A percentile compares a stretch with the other conserved stretches of the same genome.
Evolutionary conservation across 345 rosid genomes (phyloP).

Genomic region (Populus ilicifolia): DNA sequence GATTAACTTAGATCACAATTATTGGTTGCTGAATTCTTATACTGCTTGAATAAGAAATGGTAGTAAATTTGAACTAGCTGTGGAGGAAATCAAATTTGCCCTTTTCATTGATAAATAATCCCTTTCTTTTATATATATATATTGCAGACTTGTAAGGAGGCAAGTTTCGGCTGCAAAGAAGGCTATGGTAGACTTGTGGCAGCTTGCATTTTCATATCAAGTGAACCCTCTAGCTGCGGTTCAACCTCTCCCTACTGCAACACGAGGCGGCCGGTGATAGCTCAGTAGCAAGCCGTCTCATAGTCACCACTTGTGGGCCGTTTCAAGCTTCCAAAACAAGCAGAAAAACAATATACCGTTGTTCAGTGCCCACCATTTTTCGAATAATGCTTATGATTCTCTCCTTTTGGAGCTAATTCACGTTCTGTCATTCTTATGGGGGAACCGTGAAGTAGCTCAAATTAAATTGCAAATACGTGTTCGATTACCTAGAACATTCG

Average conservation of each 20-base stretch:
- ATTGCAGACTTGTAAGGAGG: conserved; percentile 48
- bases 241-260: conserved; percentile 56
- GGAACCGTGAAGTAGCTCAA: neutral
- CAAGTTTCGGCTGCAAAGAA: conserved; percentile 45
- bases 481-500: neutral
- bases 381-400: neutral
- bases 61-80: neutral
- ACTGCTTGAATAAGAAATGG: too few species aligned
- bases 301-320: too few species aligned
- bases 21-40: too few species aligned
- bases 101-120: neutral
- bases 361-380: neutral
- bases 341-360: too few species aligned
- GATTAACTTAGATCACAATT: too few species aligned
- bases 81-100: neutral
- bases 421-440: neutral
- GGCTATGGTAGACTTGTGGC: conserved; percentile 72
- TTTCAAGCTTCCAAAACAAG: too few species aligned
- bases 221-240: conserved; percentile 88
- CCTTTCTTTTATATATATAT: neutral
- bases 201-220: conserved; percentile 85
- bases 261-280: conserved; percentile 10
- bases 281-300: too few species aligned
- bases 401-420: neutral
- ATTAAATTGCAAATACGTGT: neutral